Percentiles rank a stretch among this genome's conserved stretches.
These are phyloP conservation scores for Rosellinia necatrix DNA, from an alignment of 2,329 filamentous ascomycete species.

Conservation along the genomic window DNA sequence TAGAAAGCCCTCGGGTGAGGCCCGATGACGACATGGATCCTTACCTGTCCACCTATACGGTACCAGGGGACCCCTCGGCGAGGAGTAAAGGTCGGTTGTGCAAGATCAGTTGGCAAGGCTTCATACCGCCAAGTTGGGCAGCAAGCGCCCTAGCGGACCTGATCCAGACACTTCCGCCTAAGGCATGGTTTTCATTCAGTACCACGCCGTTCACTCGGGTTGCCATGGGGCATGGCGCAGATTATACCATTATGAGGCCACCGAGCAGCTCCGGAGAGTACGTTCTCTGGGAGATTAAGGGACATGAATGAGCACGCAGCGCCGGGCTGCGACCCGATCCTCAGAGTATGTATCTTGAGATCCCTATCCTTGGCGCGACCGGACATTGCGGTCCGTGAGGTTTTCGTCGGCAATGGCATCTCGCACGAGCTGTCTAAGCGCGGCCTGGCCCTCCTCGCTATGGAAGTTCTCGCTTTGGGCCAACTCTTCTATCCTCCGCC, in stretches of 20 bases:
- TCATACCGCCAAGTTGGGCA: constrained; percentile 59
- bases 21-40: constrained; percentile 65
- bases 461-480: constrained; percentile 84
- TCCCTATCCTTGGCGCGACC: constrained; percentile 60
- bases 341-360: constrained; percentile 27
- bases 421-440: constrained; percentile 77
- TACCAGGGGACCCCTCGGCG: constrained; percentile 49
- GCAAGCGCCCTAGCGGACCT: constrained; percentile 53
- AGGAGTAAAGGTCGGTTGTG: constrained; percentile 45
- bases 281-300: constrained; percentile 63
- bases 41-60: constrained; percentile 70
- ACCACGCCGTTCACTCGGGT: constrained; percentile 56
- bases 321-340: neutral
- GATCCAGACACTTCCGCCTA: constrained; percentile 48
- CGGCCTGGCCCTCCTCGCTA: constrained; percentile 76
- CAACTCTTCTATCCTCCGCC: constrained; percentile 84
- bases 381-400: constrained; percentile 66
- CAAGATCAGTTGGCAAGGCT: constrained; percentile 63
- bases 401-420: constrained; percentile 76
- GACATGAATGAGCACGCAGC: constrained; percentile 46
- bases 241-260: constrained; percentile 60
- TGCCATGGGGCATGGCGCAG: constrained; percentile 50
- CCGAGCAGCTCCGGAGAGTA: constrained; percentile 56
- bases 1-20: constrained; percentile 67
- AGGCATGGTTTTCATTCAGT: constrained; percentile 61